Evolutionary conservation across 257 asterid genomes (phyloP).

Genomic region (Verbascum thapsus): DNA sequence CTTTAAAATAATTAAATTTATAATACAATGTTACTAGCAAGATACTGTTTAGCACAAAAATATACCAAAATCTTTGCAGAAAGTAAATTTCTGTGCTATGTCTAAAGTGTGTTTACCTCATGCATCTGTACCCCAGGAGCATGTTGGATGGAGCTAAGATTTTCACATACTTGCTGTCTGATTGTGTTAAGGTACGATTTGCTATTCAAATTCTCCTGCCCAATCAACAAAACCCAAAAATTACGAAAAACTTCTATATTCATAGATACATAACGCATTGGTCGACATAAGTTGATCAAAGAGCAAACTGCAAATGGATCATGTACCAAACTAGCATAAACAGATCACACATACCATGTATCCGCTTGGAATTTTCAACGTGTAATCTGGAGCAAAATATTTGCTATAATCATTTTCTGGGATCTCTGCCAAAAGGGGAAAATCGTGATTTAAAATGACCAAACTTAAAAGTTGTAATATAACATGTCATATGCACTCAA

Average conservation of each 20-base stretch:
- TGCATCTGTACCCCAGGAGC: conserved; percentile 99
- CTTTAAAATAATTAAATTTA: too few species aligned
- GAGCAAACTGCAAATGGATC: too few species aligned
- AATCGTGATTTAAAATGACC: conserved; percentile 22
- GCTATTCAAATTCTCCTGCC: conserved; percentile 92
- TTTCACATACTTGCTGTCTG: conserved; percentile 86
- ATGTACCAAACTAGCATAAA: too few species aligned
- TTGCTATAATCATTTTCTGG: conserved; percentile 91
- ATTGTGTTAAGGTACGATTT: conserved; percentile 85
- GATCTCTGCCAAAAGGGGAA: conserved; percentile 71
- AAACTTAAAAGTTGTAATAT: too few species aligned
- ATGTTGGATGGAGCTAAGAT: conserved; percentile 88
- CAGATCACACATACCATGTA: conserved; percentile 70
- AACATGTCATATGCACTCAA: too few species aligned
- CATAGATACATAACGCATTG: too few species aligned
- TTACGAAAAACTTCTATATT: too few species aligned
- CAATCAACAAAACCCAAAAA: conserved; percentile 37
- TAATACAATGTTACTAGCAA: too few species aligned
- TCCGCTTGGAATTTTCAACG: conserved; percentile 75
- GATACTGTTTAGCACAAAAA: too few species aligned
- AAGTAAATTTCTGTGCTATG: too few species aligned
- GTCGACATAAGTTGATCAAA: conserved; percentile 18
- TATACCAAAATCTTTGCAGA: too few species aligned
- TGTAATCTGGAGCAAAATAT: conserved; percentile 86
- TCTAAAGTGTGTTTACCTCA: conserved; percentile 55